Percentiles rank a stretch among this genome's conserved stretches.
phyloP scores from a whole-genome alignment of 2,329 filamentous ascomycete genomes.

The Corynespora cassiicola region DNA sequence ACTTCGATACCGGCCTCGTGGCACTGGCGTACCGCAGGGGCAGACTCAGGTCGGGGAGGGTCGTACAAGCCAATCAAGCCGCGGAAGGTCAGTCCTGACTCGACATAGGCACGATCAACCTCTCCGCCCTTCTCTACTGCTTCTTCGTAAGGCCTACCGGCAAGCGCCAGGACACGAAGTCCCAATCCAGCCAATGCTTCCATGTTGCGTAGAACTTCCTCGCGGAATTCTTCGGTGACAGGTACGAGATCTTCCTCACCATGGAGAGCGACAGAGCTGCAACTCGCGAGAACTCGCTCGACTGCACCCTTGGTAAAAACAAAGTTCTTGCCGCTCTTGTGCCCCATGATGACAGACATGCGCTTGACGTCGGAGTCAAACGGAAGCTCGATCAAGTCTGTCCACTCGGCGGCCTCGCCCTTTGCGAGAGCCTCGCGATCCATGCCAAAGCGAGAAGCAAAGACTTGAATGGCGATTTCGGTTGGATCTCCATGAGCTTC shows the following conservation, averaged over 20 bases:
- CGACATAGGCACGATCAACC: slow-evolving; percentile 66
- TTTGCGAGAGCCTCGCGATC: slow-evolving; percentile 61
- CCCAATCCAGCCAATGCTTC: slow-evolving; percentile 70
- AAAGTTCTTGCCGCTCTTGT: slow-evolving; percentile 37
- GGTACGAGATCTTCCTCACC: slow-evolving; percentile 47
- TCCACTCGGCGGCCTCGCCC: slow-evolving; percentile 35
- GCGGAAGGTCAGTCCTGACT: slow-evolving; percentile 73
- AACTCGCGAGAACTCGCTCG: slow-evolving; percentile 71
- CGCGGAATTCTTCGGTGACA: slow-evolving; percentile 61
- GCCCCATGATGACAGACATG: slow-evolving; percentile 74
- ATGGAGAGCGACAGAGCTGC: slow-evolving; percentile 58
- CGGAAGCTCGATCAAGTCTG: slow-evolving; percentile 68
- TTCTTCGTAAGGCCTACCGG: slow-evolving; percentile 54
- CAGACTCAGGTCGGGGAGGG: slow-evolving; percentile 81
- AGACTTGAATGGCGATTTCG: slow-evolving; percentile 78
- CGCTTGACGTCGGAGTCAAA: slow-evolving; percentile 79
- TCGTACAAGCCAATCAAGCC: slow-evolving; percentile 87
- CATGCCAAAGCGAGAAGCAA: slow-evolving; percentile 72
- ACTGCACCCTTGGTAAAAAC: slow-evolving; percentile 73
- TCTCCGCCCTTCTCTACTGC: slow-evolving; percentile 54
- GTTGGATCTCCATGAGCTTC: slow-evolving; percentile 55
- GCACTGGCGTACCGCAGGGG: slow-evolving; percentile 55
- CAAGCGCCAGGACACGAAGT: slow-evolving; percentile 72
- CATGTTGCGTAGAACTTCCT: slow-evolving; percentile 71
- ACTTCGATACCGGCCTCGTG: slow-evolving; percentile 55